Evolutionary conservation across 805 yeast species (phyloP), one percentile per base, ranked within the genome.

Genomic region (Candida piceae): DNA sequence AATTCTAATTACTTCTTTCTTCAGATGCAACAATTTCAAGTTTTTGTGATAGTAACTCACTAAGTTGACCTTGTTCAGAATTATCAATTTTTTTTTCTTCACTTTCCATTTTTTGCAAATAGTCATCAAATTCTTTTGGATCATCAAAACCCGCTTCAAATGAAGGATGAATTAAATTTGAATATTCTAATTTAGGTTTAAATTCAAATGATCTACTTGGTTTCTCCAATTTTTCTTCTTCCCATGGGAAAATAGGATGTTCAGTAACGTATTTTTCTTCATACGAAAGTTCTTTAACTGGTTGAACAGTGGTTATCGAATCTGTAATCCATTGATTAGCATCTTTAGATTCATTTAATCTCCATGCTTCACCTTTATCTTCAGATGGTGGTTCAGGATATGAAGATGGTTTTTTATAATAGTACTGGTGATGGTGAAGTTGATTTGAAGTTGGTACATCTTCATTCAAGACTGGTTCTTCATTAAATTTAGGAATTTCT

Each of bases 181-280:
- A 34, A 34, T 10, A 21, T 21, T 34, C 36, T 34, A 28, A 31
- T 33, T 18, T n/a, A n/a, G 31, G 26, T n/a, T 24, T 24, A 24
- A 6, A 12, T 24, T 10, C 13, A 12, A 13, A 9, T 6, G 13
- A 16, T 8, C 13, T 8, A 22, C 13, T 13, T 7, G 20, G 22
- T 20, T n/a, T n/a, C 22, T 20, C 8, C 22, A 7, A 9, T 20
- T 20, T 12, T 5, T 7, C n/a, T 18, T 38, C 38, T 62, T n/a
- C 67, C 65, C 66, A 62, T 20, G 67, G 67, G 52, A 62, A 62
- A 17, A 61, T 55, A 2, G 63, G 63, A 46, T 61, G 55, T 3
- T 48, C 32, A 5, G 33, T 28, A 11, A 52, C 57, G 36, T 56
- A 56, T 11, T 35, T 36, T 27, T 53, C 55, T 25, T 40, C 35